Percentiles rank a stretch among this genome's conserved stretches.
Evolutionary conservation across 352 stramenopile species (phyloP).

Genomic region (Hyphochytrium catenoides): DNA sequence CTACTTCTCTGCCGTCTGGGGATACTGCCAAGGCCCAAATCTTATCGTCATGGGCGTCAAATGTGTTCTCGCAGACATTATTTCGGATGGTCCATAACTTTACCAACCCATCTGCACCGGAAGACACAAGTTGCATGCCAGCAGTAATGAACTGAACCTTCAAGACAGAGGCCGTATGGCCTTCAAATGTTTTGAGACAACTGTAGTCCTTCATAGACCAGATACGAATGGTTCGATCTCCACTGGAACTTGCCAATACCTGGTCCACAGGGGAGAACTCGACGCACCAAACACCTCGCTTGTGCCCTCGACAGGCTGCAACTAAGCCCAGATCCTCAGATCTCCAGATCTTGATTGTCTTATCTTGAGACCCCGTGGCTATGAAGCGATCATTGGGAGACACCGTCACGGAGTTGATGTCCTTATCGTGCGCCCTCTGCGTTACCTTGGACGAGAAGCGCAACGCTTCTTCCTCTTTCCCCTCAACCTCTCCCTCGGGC

Average conservation of each 20-base stretch:
- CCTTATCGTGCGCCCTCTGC: constrained; percentile 78
- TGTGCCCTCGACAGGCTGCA: constrained; percentile 84
- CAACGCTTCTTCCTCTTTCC: constrained; percentile 18
- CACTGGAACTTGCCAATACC: constrained; percentile 78
- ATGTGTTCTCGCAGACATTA: constrained; percentile 87
- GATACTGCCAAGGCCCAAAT: constrained; percentile 84
- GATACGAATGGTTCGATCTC: constrained; percentile 88
- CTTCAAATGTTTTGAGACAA: constrained; percentile 91
- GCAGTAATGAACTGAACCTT: constrained; percentile 63
- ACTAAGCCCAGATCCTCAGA: constrained; percentile 49
- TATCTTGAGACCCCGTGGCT: constrained; percentile 90
- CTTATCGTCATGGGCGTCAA: constrained; percentile 91
- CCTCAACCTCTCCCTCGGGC: constrained; percentile 5
- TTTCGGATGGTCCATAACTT: constrained; percentile 96
- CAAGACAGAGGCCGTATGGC: constrained; percentile 63
- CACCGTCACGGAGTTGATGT: constrained; percentile 86
- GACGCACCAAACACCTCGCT: constrained; percentile 88
- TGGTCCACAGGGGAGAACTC: constrained; percentile 90
- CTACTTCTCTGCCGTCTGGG: constrained; percentile 60
- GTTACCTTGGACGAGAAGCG: constrained; percentile 26
- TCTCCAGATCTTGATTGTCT: constrained; percentile 91
- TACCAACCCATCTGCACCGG: constrained; percentile 82
- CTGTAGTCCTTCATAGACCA: constrained; percentile 86
- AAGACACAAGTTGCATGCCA: constrained; percentile 80
- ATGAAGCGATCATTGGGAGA: constrained; percentile 90